These are phyloP conservation scores for Abrus pulchellus DNA, from an alignment of 306 rosid genomes.

Conservation along the genomic window DNA sequence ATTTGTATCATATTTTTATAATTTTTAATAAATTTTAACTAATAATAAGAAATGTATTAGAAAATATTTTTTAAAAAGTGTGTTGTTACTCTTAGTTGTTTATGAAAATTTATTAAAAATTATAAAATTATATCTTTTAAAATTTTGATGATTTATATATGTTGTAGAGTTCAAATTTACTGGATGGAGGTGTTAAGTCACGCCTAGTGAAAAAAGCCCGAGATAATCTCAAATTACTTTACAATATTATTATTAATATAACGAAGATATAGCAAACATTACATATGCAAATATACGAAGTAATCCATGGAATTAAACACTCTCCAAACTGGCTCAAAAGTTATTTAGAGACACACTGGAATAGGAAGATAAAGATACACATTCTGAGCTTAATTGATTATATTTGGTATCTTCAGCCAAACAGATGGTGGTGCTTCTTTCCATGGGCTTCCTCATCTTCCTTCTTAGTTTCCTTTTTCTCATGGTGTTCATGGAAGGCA, in stretches of 20 bases:
- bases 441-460: conserved; percentile 74
- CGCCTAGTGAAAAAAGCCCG: background rate
- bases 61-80: no score
- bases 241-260: conserved; percentile 9
- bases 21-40: no score
- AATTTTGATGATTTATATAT: no score
- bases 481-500: conserved; percentile 81
- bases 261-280: background rate
- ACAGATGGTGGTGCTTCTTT: conserved; percentile 76
- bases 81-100: no score
- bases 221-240: background rate
- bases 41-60: no score
- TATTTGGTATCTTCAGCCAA: conserved; percentile 41
- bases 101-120: no score
- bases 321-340: conserved; percentile 30
- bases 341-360: conserved; percentile 7
- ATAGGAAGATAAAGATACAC: background rate
- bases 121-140: no score
- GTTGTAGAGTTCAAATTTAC: no score
- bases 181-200: no score
- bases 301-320: conserved; percentile 21
- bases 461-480: conserved; percentile 68
- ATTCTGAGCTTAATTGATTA: background rate
- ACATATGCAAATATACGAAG: background rate
- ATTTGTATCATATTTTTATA: no score